A percentile compares a stretch with the other conserved stretches of the same genome.
phyloP scores from a whole-genome alignment of 768 basidiomycete genomes.

The Serendipita sp. region DNA sequence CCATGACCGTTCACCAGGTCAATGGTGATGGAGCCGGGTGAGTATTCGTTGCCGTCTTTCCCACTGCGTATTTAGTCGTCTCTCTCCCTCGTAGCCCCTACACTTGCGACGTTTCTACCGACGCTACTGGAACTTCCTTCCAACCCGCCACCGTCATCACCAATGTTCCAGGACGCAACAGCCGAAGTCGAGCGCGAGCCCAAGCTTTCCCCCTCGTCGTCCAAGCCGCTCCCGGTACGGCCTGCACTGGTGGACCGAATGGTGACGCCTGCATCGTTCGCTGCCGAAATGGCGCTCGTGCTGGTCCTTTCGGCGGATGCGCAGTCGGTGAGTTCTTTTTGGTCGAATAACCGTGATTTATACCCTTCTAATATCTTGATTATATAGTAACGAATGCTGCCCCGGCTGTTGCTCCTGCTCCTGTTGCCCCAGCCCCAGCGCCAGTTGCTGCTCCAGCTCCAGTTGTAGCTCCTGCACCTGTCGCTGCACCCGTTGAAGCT shows the following conservation, averaged over 20 bases:
- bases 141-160: slow-evolving; percentile 14
- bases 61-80: neutral
- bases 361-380: too few relatives aligned
- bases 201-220: slow-evolving; percentile 11
- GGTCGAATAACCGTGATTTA: too few relatives aligned
- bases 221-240: slow-evolving; percentile 9
- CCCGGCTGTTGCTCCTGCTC: neutral
- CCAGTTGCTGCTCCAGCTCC: neutral
- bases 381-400: neutral
- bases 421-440: neutral
- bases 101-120: slow-evolving; percentile 18
- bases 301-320: slow-evolving; percentile 23
- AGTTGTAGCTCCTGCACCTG: neutral
- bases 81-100: slow-evolving; percentile 11
- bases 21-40: slow-evolving; percentile 21
- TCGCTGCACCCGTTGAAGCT: neutral
- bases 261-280: slow-evolving; percentile 14
- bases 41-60: neutral
- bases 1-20: slow-evolving; percentile 19
- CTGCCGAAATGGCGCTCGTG: slow-evolving; percentile 14
- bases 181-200: slow-evolving; percentile 17
- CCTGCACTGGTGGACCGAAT: slow-evolving; percentile 13
- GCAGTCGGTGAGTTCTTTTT: slow-evolving; percentile 14
- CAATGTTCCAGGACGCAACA: slow-evolving; percentile 18
- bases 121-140: slow-evolving; percentile 18